These are phyloP conservation scores for Dactylellina leptospora DNA, from an alignment of 2,329 filamentous ascomycete genomes.

Conservation along the genomic window DNA sequence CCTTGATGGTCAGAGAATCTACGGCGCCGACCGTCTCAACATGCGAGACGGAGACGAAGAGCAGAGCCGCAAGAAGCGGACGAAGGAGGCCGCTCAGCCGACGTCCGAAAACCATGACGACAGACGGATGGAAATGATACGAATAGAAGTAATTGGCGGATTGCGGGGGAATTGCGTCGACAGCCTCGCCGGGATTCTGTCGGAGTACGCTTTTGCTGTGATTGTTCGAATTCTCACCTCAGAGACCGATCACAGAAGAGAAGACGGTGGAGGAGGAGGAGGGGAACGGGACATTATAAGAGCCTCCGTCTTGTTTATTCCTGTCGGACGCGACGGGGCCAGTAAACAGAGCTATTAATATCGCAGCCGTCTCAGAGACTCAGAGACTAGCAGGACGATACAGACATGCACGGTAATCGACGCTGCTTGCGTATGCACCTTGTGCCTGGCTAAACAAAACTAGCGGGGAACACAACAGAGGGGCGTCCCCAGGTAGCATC, in stretches of 20 bases:
- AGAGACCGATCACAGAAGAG: not conserved
- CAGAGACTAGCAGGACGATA: not conserved
- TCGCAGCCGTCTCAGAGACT: slow-evolving; percentile 16
- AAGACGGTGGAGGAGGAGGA: not conserved
- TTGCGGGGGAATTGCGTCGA: not conserved
- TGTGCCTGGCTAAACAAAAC: not conserved
- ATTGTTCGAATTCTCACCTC: too few relatives aligned
- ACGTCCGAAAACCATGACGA: slow-evolving; percentile 7
- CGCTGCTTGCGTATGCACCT: slow-evolving; percentile 5
- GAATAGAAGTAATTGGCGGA: not conserved
- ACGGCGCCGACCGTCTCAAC: slow-evolving; percentile 20
- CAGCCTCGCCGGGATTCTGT: not conserved
- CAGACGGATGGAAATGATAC: not conserved
- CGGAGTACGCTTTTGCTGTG: not conserved
- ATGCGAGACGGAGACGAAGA: slow-evolving; percentile 14
- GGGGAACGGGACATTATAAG: not conserved
- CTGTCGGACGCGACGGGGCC: not conserved
- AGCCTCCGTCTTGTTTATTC: not conserved
- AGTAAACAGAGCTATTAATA: too few relatives aligned
- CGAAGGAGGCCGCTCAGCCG: slow-evolving; percentile 17
- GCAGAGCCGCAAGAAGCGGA: slow-evolving; percentile 19
- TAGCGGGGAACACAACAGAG: too few relatives aligned
- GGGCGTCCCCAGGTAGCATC: too few relatives aligned
- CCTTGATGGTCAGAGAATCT: slow-evolving; percentile 42
- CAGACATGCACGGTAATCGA: not conserved